Evolutionary conservation across 164 flowering plant genomes (phyloP).

Genomic region (Litsea cubeba): DNA sequence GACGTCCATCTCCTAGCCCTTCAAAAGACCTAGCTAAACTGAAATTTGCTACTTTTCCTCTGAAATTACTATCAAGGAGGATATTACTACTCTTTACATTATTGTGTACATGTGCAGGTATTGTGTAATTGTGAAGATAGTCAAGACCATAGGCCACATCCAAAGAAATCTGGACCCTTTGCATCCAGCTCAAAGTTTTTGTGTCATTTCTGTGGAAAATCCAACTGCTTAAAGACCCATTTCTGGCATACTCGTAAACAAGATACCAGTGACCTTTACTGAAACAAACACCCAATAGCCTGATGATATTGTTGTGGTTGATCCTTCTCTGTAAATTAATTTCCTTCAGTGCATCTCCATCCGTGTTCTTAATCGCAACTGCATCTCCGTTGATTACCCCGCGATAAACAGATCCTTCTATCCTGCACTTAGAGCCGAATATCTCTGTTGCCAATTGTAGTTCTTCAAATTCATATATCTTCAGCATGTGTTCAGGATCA

Average conservation of each 20-base stretch:
- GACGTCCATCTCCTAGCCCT: not conserved
- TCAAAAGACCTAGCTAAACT: constrained; percentile 2
- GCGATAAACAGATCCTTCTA: constrained; percentile 47
- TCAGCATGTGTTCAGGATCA: constrained; percentile 26
- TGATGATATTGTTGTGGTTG: constrained; percentile 60
- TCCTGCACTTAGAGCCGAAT: constrained; percentile 35
- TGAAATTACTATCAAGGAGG: constrained; percentile 9
- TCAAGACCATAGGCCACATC: constrained; percentile 16
- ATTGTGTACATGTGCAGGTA: constrained; percentile 9
- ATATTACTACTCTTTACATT: constrained; percentile 10
- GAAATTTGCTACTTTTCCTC: constrained; percentile 13
- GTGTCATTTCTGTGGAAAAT: constrained; percentile 13
- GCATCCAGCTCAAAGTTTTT: constrained; percentile 11
- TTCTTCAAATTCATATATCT: constrained; percentile 33
- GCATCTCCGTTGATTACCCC: constrained; percentile 33
- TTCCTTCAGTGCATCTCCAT: constrained; percentile 35
- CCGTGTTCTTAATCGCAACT: constrained; percentile 43
- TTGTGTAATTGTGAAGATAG: constrained; percentile 15
- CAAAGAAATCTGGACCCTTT: constrained; percentile 7
- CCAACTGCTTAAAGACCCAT: constrained; percentile 55
- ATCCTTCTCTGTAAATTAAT: constrained; percentile 40
- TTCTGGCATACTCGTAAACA: constrained; percentile 50
- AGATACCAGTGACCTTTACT: constrained; percentile 35
- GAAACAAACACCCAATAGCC: constrained; percentile 42
- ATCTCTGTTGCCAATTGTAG: constrained; percentile 40